Percentiles rank a stretch among this genome's conserved stretches.
Conservation (phyloP, 164 flowering plant species). For the Dillenia turbinata region DNA sequence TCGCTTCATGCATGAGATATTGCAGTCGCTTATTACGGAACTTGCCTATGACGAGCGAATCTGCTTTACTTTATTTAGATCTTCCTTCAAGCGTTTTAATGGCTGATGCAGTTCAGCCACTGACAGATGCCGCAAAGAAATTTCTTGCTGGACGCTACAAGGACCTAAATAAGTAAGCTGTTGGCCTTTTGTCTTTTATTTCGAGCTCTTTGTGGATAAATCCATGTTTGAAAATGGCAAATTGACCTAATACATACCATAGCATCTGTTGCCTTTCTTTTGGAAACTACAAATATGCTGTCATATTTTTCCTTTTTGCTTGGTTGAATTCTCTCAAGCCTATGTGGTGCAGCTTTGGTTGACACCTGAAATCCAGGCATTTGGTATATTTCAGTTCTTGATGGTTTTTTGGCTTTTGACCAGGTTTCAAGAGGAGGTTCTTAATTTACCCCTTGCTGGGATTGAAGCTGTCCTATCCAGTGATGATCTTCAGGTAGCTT, state of each 20-base stretch:
- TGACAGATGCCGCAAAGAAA: slow-evolving; percentile 72
- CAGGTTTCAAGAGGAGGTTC: slow-evolving; percentile 84
- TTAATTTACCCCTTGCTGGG: slow-evolving; percentile 78
- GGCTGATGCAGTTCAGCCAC: slow-evolving; percentile 59
- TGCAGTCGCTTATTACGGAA: slow-evolving; percentile 68
- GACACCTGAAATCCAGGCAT: no score
- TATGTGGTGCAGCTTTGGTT: no score
- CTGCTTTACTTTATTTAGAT: slow-evolving; percentile 88
- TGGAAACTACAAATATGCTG: background rate
- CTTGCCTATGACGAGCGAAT: slow-evolving; percentile 85
- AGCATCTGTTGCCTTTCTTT: background rate
- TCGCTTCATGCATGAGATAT: slow-evolving; percentile 94
- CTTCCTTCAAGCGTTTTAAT: slow-evolving; percentile 81
- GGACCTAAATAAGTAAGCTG: slow-evolving; percentile 37
- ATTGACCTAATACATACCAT: background rate
- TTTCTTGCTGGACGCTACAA: slow-evolving; percentile 48
- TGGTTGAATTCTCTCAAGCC: no score
- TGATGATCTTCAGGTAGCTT: slow-evolving; percentile 88
- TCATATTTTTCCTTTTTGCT: background rate
- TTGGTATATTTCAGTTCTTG: slow-evolving; percentile 12
- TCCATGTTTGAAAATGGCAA: no score
- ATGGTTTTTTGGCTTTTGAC: slow-evolving; percentile 11
- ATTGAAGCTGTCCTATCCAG: slow-evolving; percentile 81
- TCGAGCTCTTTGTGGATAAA: no score
- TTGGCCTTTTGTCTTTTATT: no score